Evolutionary conservation across 495 filamentous ascomycete genomes (phyloP), one percentile per base, ranked within the genome.

Genomic region (Geoglossum glabrum): DNA sequence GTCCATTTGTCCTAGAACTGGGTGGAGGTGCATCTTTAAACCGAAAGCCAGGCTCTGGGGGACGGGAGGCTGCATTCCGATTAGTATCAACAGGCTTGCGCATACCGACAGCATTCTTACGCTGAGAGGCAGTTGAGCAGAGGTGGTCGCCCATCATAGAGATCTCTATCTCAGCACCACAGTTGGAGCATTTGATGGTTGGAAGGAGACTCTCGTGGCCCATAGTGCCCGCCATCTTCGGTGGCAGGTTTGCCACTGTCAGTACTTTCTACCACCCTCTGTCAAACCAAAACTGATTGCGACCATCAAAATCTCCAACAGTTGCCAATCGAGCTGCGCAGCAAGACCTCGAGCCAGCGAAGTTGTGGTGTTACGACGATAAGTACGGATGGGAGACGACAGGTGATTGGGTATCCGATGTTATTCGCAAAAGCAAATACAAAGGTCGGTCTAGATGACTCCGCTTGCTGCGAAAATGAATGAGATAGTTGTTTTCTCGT

Each of bases 101-200:
- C 49, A 27, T n/a, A 30, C 28, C 11, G 28, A 52, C 23, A 19
- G 28, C 5, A 19, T 31, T 19, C 49, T 52, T 52, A 52, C 49
- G 26, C 17, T 27, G 4, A 17, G 49, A 26, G 11, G 26, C 49
- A 52, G 49, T 30, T 8, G 49, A 67, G 69, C 87, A 94, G 58
- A 84, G 68, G 76, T 98, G 92, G 62, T 98, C 90, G 45, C 88
- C 92, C 87, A 98, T 86, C 64, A 80, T 70, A 9, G 85, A 82
- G 62, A 98, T 96, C 65, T 90, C 86, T 60, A 97, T 87, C 66
- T 92, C 79, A 34, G 72, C 70, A 50, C 81, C 81, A 66, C 92
- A 98, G 67, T 76, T 84, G 54, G 93, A 97, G 73, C 92, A 98
- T 80, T 95, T 97, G 69, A 98, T 88, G 21, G 81, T 81, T 64